Evolutionary conservation across 768 basidiomycete genomes (phyloP), one percentile per base, ranked within the genome.

Genomic region (Pleurotus platypus): DNA sequence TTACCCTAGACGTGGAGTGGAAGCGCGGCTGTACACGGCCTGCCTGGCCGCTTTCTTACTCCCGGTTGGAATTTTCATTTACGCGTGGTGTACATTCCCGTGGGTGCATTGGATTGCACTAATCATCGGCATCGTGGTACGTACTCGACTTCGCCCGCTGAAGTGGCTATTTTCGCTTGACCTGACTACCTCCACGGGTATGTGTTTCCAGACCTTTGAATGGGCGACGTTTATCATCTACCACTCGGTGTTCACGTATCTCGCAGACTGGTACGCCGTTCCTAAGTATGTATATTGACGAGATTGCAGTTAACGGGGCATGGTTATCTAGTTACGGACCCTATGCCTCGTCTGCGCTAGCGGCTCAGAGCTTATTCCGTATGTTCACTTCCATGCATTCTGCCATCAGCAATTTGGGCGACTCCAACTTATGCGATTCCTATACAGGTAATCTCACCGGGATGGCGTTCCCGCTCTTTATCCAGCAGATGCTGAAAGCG

Each of bases 281-380:
- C 26, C 16, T 42, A 43, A 15, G 6, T 2, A n/a, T n/a, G 15
- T 43, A 5, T 4, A 48, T 16, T 27, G 16, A 0, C 11, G 37
- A 27, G 27, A 11, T n/a, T 16, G 6, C 26, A n/a, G 5, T n/a
- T 27, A n/a, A 37, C 24, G 9, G 49, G n/a, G 12, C 37, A 15
- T 30, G 16, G 5, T 37, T n/a, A 45, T 11, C 5, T 59, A 68
- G 79, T 61, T 79, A 80, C 49, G 76, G 77, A 0, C 70, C 72
- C 4, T 86, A 82, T 62, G 84, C 86, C 16, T 85, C 83, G 0
- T 84, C 83, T 0, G 84, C 85, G 3, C 67, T 86, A 24, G 84
- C 86, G 0, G 86, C 79, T 1, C 84, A 86, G 66, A 83, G 78
- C 61, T 70, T 86, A 49, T 74, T 75, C 58, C 74, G 85, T 77